Evolutionary conservation across 2,329 filamentous ascomycete genomes (phyloP), one percentile per base, ranked within the genome.

Genomic region (Penicillium oxalicum): DNA sequence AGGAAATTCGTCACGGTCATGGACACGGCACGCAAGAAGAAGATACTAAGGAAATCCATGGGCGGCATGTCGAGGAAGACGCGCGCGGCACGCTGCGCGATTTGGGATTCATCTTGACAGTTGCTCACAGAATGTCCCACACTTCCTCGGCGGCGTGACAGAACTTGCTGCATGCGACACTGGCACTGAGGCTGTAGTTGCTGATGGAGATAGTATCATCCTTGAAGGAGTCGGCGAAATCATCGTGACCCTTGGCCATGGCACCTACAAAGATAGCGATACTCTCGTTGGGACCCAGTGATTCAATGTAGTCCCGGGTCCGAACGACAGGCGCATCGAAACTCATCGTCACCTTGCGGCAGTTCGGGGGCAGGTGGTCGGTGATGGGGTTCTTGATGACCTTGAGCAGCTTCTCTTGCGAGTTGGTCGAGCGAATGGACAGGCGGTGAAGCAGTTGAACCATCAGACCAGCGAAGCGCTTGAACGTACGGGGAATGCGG

Each of bases 111-210:
- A 35, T 11, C n/a, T 9, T 2, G 11, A 45, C 18, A 39, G 47
- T 13, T 27, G 38, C 29, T 78, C 83, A 98, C 63, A 96, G 81
- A 60, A 98, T 87, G 66, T 88, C 84, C 93, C 93, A 98, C 33
- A 86, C 86, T 70, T 98, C 93, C 73, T 98, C 93, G 38, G 91
- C 91, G 36, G 91, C 93, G 72, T 98, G 93, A 73, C 93, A 97
- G 77, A 98, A 97, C 72, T 97, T 98, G 82, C 91, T 96, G 79
- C 93, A 98, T 38, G 93, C 91, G 54, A 98, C 93, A 75, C 91
- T 97, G 53, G 93, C 93, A 65, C 89, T 95, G 55, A 98, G 79
- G 65, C 91, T 95, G 79, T 88, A 98, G 72, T 96, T 95, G 78
- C 91, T 97, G 74, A 98, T 97, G 61, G 87, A 89, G 66, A 98